phyloP scores from a whole-genome alignment of 2,329 filamentous ascomycete species.

The Fusarium sp. region DNA sequence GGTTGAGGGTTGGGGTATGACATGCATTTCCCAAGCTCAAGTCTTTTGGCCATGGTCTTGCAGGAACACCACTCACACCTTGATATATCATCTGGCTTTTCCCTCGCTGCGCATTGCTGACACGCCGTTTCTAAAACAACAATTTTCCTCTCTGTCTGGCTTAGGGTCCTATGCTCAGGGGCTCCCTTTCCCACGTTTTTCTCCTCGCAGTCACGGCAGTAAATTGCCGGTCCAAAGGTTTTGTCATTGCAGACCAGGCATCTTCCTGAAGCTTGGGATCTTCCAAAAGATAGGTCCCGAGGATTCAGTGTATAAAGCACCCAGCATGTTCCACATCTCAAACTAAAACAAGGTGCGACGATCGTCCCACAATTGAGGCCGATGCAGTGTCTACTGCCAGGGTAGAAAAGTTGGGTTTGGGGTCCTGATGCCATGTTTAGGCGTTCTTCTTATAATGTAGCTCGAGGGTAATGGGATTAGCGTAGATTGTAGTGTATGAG shows the following conservation, averaged over 20 bases:
- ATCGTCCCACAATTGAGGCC: background rate
- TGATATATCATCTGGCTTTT: background rate
- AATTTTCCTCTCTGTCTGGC: fast-evolving
- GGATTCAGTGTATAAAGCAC: too few species aligned
- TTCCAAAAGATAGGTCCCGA: background rate
- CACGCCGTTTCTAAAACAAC: background rate
- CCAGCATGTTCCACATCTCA: background rate
- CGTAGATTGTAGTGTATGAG: too few species aligned
- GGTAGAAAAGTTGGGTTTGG: background rate
- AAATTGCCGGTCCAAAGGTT: background rate
- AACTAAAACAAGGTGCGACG: background rate
- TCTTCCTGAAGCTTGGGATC: too few species aligned
- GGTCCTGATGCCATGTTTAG: background rate
- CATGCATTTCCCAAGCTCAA: background rate
- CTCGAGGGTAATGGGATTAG: too few species aligned
- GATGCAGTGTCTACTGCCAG: background rate
- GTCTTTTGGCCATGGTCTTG: background rate
- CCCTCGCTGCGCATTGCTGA: background rate
- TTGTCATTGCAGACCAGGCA: background rate
- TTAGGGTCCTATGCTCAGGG: background rate
- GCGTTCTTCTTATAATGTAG: too few species aligned
- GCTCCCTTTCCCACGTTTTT: too few species aligned
- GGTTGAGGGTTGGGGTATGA: background rate
- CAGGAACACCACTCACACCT: background rate
- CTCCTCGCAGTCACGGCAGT: background rate